Conservation (phyloP, 2,329 filamentous ascomycete species). For the Chalara sp. region DNA sequence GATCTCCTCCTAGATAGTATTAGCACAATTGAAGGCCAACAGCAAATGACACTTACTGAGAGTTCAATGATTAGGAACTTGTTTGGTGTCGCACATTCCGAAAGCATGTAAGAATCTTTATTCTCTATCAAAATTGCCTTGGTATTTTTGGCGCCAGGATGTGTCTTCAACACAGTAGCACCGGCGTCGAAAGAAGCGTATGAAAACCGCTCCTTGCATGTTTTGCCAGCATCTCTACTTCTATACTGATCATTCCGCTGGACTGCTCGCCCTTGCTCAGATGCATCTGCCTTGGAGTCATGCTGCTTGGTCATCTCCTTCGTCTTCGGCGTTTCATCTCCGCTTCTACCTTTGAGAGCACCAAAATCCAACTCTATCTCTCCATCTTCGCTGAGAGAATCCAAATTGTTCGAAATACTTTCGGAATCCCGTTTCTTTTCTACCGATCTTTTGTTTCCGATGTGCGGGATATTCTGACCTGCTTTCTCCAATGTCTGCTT, state of each 20-base stretch:
- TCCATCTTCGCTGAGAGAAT: slow-evolving; percentile 77
- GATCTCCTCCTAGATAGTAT: slow-evolving; percentile 39
- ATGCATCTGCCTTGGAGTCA: slow-evolving; percentile 15
- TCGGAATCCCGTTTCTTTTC: slow-evolving; percentile 44
- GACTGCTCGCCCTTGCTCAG: slow-evolving; percentile 19
- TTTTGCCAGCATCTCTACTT: slow-evolving; percentile 91
- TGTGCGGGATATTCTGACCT: slow-evolving; percentile 69
- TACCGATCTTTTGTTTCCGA: slow-evolving; percentile 47
- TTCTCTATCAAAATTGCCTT: slow-evolving; percentile 90
- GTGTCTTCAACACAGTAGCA: slow-evolving; percentile 86
- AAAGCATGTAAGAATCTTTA: slow-evolving; percentile 97
- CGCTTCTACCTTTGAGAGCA: slow-evolving; percentile 44
- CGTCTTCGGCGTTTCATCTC: slow-evolving; percentile 10
- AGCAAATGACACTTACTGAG: slow-evolving; percentile 57
- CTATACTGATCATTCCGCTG: slow-evolving; percentile 37
- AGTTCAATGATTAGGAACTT: slow-evolving; percentile 95
- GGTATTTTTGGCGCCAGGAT: slow-evolving; percentile 76
- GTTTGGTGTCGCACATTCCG: slow-evolving; percentile 78
- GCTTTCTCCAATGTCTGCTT: slow-evolving; percentile 81
- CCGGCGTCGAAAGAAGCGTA: slow-evolving; percentile 97
- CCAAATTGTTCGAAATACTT: slow-evolving; percentile 61
- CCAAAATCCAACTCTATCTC: slow-evolving; percentile 75
- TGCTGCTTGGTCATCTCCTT: slow-evolving; percentile 13
- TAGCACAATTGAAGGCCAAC: slow-evolving; percentile 5
- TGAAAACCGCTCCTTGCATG: slow-evolving; percentile 95